These are phyloP conservation scores for Margaritispora aquatica DNA, from an alignment of 495 filamentous ascomycete species.

Conservation along the genomic window DNA sequence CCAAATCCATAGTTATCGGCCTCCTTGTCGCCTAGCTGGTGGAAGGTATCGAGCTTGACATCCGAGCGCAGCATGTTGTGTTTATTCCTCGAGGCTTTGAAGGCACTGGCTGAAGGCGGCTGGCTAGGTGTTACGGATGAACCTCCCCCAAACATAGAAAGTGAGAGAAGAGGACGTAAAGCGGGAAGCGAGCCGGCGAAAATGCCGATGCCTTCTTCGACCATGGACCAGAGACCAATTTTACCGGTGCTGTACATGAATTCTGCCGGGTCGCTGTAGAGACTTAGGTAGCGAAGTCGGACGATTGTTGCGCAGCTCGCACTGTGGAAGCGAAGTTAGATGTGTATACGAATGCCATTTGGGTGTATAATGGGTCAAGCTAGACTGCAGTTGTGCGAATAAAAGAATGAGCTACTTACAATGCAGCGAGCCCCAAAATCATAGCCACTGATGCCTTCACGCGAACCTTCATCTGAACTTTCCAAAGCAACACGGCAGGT, in stretches of 20 bases:
- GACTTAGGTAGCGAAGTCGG: constrained; percentile 17
- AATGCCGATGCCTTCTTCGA: constrained; percentile 19
- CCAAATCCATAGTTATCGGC: constrained; percentile 1
- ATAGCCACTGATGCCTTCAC: constrained; percentile 16
- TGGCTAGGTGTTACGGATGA: not conserved
- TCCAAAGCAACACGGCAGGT: constrained; percentile 14
- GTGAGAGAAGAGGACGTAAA: constrained; percentile 18
- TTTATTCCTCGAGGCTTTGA: not conserved
- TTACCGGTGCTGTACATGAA: constrained; percentile 20
- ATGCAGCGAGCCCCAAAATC: constrained; percentile 12
- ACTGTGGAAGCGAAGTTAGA: not conserved
- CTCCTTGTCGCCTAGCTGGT: constrained; percentile 7
- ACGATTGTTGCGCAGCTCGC: constrained; percentile 19
- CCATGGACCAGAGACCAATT: constrained; percentile 19
- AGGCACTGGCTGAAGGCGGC: not conserved
- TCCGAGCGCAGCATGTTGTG: not conserved
- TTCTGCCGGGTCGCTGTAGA: constrained; percentile 15
- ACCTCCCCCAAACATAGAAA: constrained; percentile 1
- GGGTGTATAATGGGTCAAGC: too few species aligned
- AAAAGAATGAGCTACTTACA: constrained; percentile 12
- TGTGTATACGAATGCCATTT: not conserved
- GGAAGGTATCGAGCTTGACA: constrained; percentile 6
- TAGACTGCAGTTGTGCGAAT: constrained; percentile 1
- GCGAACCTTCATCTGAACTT: constrained; percentile 12
- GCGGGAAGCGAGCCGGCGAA: constrained; percentile 16